Conservation (phyloP, 306 rosid species). For the Luffa acutangula region DNA sequence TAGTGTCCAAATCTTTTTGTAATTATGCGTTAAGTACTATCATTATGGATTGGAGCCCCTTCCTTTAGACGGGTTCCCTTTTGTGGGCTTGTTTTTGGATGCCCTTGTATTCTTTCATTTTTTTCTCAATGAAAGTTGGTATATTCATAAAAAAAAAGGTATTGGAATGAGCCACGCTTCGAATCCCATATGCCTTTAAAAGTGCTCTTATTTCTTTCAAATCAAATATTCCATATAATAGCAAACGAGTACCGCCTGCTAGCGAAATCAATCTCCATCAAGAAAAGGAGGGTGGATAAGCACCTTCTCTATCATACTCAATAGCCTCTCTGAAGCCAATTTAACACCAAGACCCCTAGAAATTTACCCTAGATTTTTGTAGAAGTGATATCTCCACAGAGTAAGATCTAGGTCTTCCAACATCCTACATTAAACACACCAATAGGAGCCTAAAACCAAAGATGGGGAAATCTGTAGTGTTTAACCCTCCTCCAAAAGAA, state of each 20-base stretch:
- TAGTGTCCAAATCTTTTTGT: no score
- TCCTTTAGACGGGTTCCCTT: no score
- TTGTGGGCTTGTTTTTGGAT: no score
- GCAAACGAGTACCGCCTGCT: neutral
- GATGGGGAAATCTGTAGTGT: neutral
- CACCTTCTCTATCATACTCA: neutral
- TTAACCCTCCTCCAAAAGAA: neutral
- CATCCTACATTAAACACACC: neutral
- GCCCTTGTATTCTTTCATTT: no score
- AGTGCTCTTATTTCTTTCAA: neutral
- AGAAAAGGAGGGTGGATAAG: neutral
- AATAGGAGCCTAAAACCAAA: neutral
- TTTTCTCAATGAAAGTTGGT: no score
- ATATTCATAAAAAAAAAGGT: neutral
- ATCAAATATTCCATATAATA: neutral
- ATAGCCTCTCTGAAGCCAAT: neutral
- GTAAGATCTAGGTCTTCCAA: neutral
- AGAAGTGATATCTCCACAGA: neutral
- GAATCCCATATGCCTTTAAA: neutral
- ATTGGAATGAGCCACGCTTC: neutral
- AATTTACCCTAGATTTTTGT: neutral
- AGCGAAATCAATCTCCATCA: neutral
- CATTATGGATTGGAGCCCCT: no score
- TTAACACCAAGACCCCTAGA: neutral
- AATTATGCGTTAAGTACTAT: no score